Evolutionary conservation across 106 monocot species (phyloP).

Genomic region (Acorus calamus): DNA sequence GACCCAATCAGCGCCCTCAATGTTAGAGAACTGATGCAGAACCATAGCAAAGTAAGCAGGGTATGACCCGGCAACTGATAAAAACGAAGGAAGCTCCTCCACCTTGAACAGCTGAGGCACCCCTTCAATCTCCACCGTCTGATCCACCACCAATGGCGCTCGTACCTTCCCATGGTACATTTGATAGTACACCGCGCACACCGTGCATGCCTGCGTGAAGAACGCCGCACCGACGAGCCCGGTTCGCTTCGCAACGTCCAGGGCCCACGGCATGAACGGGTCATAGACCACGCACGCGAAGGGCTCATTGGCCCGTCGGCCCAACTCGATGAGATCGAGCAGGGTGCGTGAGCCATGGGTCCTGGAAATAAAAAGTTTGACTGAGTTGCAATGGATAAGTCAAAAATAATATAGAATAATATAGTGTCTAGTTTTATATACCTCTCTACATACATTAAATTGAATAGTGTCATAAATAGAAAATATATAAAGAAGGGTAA

Average conservation of each 20-base stretch:
- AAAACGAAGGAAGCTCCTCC: conserved; percentile 10
- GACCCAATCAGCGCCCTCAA: conserved; percentile 8
- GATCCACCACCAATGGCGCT: background rate
- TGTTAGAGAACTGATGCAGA: conserved; percentile 13
- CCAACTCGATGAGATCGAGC: background rate
- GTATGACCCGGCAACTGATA: background rate
- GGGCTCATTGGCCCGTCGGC: background rate
- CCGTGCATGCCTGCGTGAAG: conserved; percentile 10
- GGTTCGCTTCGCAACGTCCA: conserved; percentile 3
- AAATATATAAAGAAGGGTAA: too few relatives aligned
- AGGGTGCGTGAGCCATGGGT: background rate
- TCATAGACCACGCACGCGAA: conserved; percentile 4
- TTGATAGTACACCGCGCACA: conserved; percentile 8
- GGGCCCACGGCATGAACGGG: conserved; percentile 10
- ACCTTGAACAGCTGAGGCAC: background rate
- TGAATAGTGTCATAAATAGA: too few relatives aligned
- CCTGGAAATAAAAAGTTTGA: too few relatives aligned
- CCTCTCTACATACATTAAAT: too few relatives aligned
- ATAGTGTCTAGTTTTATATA: too few relatives aligned
- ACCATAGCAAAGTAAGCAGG: background rate
- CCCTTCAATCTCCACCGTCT: background rate
- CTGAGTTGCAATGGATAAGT: too few relatives aligned
- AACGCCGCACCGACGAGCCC: conserved; percentile 6
- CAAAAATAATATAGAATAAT: too few relatives aligned
- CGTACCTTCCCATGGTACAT: background rate